phyloP scores from a whole-genome alignment of 129 eudicot species.

The Pseudognaphalium luteoalbum region DNA sequence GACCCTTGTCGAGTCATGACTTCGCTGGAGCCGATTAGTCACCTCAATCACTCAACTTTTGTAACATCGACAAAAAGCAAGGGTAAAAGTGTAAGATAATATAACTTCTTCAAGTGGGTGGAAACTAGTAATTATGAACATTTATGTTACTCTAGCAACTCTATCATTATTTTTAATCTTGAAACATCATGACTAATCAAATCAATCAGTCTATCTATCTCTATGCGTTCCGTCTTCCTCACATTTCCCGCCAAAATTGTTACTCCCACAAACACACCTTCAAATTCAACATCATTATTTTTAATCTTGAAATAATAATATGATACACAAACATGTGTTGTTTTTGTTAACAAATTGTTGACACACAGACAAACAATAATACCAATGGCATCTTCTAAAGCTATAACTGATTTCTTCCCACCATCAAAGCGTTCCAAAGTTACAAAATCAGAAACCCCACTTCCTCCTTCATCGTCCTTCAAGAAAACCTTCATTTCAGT shows the following conservation, averaged over 20 bases:
- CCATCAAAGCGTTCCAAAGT: slow-evolving; percentile 76
- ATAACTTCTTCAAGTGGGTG: too few species aligned
- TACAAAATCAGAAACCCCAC: slow-evolving; percentile 12
- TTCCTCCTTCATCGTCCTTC: slow-evolving; percentile 23
- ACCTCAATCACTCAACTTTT: too few species aligned
- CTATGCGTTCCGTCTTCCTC: background rate
- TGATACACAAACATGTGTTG: background rate
- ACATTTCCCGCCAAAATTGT: background rate
- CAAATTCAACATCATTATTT: background rate
- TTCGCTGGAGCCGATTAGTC: too few species aligned
- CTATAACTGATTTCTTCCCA: slow-evolving; percentile 74
- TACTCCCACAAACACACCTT: background rate
- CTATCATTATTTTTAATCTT: too few species aligned
- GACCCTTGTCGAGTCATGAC: too few species aligned
- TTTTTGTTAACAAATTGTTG: background rate
- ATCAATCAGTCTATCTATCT: background rate
- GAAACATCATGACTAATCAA: background rate
- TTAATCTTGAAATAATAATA: too few species aligned
- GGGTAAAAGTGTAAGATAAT: too few species aligned
- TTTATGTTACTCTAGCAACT: too few species aligned
- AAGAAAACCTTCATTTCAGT: slow-evolving; percentile 8
- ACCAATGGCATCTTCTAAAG: slow-evolving; percentile 50
- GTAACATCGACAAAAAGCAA: too few species aligned
- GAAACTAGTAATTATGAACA: too few species aligned
- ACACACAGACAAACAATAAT: background rate